Percentiles rank a stretch among this genome's conserved stretches.
These are phyloP conservation scores for Eugenia klotzschiana DNA, from an alignment of 441 rosid species.

Conservation along the genomic window DNA sequence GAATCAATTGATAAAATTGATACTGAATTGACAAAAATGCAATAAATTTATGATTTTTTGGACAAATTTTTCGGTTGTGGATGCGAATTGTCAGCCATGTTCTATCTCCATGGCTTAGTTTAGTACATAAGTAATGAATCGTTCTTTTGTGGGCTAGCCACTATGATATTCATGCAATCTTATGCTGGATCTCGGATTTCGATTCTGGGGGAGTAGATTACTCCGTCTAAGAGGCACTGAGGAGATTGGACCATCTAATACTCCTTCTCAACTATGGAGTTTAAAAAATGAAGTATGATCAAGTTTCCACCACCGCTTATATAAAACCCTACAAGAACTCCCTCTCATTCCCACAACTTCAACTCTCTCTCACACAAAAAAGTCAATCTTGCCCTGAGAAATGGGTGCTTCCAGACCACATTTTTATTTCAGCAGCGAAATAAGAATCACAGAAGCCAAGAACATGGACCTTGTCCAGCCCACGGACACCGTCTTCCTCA, in stretches of 20 bases:
- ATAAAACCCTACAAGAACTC: not conserved
- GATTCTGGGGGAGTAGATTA: not conserved
- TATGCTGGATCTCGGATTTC: not conserved
- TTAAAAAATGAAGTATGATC: not conserved
- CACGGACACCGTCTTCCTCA: slow-evolving; percentile 32
- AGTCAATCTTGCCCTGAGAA: not conserved
- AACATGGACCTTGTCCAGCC: slow-evolving; percentile 31
- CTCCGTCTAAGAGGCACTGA: not conserved
- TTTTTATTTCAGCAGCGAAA: slow-evolving; percentile 32
- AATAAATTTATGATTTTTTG: too few relatives aligned
- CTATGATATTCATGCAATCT: not conserved
- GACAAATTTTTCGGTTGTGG: too few relatives aligned
- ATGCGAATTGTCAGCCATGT: not conserved
- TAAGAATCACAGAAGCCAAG: slow-evolving; percentile 49
- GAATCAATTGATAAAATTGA: too few relatives aligned
- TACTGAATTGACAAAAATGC: too few relatives aligned
- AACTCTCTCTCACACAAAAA: not conserved
- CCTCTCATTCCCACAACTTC: not conserved
- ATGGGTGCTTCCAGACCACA: slow-evolving; percentile 22
- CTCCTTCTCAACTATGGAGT: not conserved
- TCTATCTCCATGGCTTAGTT: not conserved
- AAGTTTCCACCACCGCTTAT: not conserved
- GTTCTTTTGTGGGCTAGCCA: not conserved
- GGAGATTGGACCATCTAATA: not conserved
- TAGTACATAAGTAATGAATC: not conserved